Evolutionary conservation across 352 stramenopile species (phyloP).

Genomic region (Phytophthora sansomeana): DNA sequence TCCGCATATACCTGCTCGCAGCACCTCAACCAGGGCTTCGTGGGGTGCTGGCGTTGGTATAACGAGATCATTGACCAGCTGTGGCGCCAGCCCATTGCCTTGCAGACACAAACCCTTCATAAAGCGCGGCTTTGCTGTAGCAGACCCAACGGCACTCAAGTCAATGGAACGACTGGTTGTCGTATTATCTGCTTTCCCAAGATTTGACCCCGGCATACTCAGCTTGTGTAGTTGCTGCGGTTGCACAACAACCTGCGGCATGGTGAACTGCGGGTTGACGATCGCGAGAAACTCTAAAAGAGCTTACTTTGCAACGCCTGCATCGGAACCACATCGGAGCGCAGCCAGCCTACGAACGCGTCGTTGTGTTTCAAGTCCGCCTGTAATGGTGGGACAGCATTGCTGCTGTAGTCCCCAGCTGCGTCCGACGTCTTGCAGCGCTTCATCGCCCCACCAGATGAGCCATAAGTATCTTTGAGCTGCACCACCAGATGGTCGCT

Average conservation of each 20-base stretch:
- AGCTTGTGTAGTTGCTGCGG: slow-evolving; percentile 41
- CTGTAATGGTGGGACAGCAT: not conserved
- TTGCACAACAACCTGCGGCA: slow-evolving; percentile 48
- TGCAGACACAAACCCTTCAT: slow-evolving; percentile 69
- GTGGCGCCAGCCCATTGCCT: slow-evolving; percentile 32
- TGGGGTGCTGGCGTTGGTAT: slow-evolving; percentile 43
- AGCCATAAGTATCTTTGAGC: slow-evolving; percentile 32
- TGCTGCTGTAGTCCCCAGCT: slow-evolving; percentile 1
- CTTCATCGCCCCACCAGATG: slow-evolving; percentile 16
- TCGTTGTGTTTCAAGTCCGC: slow-evolving; percentile 32
- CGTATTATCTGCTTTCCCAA: slow-evolving; percentile 24
- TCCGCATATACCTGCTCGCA: slow-evolving; percentile 74
- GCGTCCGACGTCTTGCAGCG: slow-evolving; percentile 31
- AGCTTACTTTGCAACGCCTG: slow-evolving; percentile 43
- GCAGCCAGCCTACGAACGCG: slow-evolving; percentile 54
- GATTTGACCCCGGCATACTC: slow-evolving; percentile 25
- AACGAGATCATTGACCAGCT: slow-evolving; percentile 45
- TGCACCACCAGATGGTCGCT: slow-evolving; percentile 26
- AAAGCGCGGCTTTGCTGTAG: slow-evolving; percentile 20
- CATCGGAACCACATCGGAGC: slow-evolving; percentile 57
- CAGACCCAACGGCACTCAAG: slow-evolving; percentile 20
- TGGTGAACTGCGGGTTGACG: slow-evolving; percentile 50
- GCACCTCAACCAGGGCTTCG: slow-evolving; percentile 69
- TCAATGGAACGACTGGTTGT: slow-evolving; percentile 30
- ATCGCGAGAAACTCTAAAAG: slow-evolving; percentile 49